These are phyloP conservation scores for Aspergillus oerlinghausenensis DNA, from an alignment of 2,329 filamentous ascomycete genomes.

Conservation along the genomic window DNA sequence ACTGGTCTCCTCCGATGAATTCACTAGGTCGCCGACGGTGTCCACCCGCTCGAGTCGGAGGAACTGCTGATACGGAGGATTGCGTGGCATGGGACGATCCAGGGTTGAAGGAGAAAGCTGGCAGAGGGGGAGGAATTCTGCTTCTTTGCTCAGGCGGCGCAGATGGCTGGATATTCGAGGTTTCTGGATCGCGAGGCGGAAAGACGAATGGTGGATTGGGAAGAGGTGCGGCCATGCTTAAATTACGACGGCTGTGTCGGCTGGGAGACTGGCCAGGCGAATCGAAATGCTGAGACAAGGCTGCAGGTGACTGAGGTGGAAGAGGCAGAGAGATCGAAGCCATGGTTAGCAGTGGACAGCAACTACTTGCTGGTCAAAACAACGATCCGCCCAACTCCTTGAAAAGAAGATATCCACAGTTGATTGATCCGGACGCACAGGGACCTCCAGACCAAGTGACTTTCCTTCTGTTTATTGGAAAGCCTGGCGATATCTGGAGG, in stretches of 20 bases:
- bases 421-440: slow-evolving; percentile 17
- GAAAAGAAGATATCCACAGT: slow-evolving; percentile 5
- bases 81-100: slow-evolving; percentile 36
- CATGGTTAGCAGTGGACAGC: slow-evolving; percentile 19
- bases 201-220: slow-evolving; percentile 65
- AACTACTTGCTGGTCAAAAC: slow-evolving; percentile 1
- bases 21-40: slow-evolving; percentile 79
- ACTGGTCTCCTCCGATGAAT: slow-evolving; percentile 66
- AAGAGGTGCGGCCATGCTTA: slow-evolving; percentile 27
- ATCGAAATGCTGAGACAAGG: slow-evolving; percentile 26
- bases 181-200: slow-evolving; percentile 46
- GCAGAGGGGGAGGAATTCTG: slow-evolving; percentile 33
- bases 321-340: slow-evolving; percentile 35
- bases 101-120: slow-evolving; percentile 37
- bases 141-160: slow-evolving; percentile 49
- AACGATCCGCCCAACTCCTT: slow-evolving; percentile 5
- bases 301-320: slow-evolving; percentile 23
- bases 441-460: slow-evolving; percentile 26
- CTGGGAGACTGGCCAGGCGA: slow-evolving; percentile 14
- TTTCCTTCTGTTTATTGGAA: slow-evolving; percentile 22
- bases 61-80: slow-evolving; percentile 53
- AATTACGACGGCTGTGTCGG: slow-evolving; percentile 21
- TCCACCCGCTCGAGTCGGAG: slow-evolving; percentile 48
- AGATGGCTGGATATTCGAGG: slow-evolving; percentile 28
- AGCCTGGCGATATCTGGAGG: slow-evolving; percentile 24